Percentiles rank a stretch among this genome's conserved stretches.
Evolutionary conservation across 1,139 yeast species (phyloP).

Genomic region (Suhomyces panamericanus): DNA sequence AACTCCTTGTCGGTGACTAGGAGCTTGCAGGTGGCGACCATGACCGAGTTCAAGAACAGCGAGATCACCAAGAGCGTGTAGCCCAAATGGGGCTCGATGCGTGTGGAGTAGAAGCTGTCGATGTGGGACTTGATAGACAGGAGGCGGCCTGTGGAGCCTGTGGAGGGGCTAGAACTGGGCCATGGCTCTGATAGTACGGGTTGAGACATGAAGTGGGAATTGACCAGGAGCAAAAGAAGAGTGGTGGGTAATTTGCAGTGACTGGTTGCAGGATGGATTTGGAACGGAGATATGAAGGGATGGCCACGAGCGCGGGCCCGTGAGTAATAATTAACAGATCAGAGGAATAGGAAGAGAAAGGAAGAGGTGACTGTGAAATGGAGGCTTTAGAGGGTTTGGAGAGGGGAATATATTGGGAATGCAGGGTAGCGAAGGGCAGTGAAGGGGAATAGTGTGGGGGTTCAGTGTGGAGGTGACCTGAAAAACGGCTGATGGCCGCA

Average conservation of each 20-base stretch:
- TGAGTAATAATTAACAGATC: no score
- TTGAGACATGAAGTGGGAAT: constrained; percentile 1
- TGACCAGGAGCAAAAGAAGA: not conserved
- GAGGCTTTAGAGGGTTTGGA: no score
- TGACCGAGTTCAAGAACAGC: constrained; percentile 71
- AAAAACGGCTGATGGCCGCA: no score
- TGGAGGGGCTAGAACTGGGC: not conserved
- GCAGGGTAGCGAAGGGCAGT: no score
- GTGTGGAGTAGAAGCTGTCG: constrained; percentile 7
- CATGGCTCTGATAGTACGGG: constrained; percentile 8
- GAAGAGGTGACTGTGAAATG: no score
- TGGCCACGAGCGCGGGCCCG: constrained; percentile 1
- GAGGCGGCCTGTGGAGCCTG: no score
- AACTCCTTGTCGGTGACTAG: constrained; percentile 62
- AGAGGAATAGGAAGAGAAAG: no score
- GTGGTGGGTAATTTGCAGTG: not conserved
- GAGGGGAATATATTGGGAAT: no score
- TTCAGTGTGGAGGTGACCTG: no score
- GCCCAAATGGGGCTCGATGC: constrained; percentile 34
- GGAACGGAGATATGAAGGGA: constrained; percentile 5
- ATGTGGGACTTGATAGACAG: not conserved
- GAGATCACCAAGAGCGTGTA: constrained; percentile 48
- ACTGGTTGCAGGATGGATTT: not conserved
- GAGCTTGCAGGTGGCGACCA: constrained; percentile 74
- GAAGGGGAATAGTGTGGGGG: no score